Percentiles rank a stretch among this genome's conserved stretches.
Evolutionary conservation across 768 basidiomycete genomes (phyloP).

Genomic region (Panaeolus cyanescens): DNA sequence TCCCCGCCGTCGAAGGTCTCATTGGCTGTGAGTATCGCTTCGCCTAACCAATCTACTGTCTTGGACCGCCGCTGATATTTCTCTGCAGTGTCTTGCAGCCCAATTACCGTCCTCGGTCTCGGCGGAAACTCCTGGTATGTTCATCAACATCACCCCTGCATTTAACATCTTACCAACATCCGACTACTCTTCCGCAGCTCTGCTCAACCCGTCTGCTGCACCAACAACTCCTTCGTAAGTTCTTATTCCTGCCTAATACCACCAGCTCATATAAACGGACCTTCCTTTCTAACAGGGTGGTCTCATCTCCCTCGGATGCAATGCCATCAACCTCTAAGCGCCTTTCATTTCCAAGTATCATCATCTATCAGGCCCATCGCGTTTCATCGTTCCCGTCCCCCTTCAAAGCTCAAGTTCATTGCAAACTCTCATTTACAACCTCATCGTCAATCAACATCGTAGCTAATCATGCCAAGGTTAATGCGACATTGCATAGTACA

Average conservation of each 20-base stretch:
- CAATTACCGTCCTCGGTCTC: constrained; percentile 27
- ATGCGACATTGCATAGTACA: background rate
- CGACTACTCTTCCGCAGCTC: constrained; percentile 9
- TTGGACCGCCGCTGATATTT: background rate
- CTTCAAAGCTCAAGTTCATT: background rate
- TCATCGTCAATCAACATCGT: background rate
- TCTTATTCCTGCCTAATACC: background rate
- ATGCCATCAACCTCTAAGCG: constrained; percentile 27
- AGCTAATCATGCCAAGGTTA: background rate
- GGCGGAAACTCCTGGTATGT: constrained; percentile 14
- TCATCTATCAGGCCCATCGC: constrained; percentile 1
- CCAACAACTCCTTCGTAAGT: constrained; percentile 26
- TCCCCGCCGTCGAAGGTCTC: constrained; percentile 17
- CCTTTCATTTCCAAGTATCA: background rate
- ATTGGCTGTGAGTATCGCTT: constrained; percentile 10
- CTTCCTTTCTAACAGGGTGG: constrained; percentile 19
- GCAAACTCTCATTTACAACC: too few species aligned
- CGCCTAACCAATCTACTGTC: constrained; percentile 10
- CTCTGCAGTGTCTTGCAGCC: constrained; percentile 27
- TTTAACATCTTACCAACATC: too few species aligned
- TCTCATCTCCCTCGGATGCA: constrained; percentile 30
- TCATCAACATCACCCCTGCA: background rate
- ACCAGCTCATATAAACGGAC: background rate
- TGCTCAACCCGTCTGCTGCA: constrained; percentile 33
- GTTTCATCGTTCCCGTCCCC: background rate